phyloP scores from a whole-genome alignment of 1,284 basidiomycete species.

The Malassezia japonica region DNA sequence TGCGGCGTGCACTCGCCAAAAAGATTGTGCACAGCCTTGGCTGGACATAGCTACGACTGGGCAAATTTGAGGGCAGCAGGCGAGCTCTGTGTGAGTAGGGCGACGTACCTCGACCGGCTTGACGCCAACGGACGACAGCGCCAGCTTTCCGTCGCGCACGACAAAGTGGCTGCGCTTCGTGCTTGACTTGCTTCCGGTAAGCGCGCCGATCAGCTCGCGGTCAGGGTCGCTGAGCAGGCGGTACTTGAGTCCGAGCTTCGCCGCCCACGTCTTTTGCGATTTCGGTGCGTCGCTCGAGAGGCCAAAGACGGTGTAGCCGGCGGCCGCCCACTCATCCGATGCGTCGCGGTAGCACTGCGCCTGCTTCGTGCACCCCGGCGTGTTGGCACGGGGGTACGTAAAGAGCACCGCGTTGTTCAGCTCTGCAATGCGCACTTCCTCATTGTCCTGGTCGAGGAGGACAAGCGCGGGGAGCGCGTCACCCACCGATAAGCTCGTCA shows the following conservation, averaged over 20 bases:
- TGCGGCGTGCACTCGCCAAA: constrained; percentile 36
- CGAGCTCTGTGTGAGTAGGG: constrained; percentile 9
- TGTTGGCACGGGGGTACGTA: constrained; percentile 33
- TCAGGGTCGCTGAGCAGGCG: constrained; percentile 77
- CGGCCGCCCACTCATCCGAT: constrained; percentile 62
- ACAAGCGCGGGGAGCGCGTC: constrained; percentile 64
- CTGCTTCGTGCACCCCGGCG: constrained; percentile 36
- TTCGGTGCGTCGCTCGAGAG: constrained; percentile 70
- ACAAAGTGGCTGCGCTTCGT: constrained; percentile 52
- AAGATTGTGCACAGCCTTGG: constrained; percentile 38
- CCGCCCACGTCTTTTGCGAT: constrained; percentile 54
- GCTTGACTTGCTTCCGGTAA: constrained; percentile 66
- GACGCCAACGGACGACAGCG: constrained; percentile 23
- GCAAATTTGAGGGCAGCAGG: constrained; percentile 1
- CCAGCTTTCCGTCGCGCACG: constrained; percentile 26
- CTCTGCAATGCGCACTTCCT: constrained; percentile 6
- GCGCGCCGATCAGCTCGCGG: constrained; percentile 63
- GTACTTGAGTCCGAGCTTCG: constrained; percentile 68
- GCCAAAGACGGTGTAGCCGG: constrained; percentile 70
- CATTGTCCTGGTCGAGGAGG: constrained; percentile 53
- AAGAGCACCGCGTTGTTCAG: constrained; percentile 23
- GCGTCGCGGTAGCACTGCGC: constrained; percentile 58
- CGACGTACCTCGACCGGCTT: constrained; percentile 28
- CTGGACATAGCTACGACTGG: constrained; percentile 16
- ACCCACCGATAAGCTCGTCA: constrained; percentile 53